phyloP scores from a whole-genome alignment of 768 basidiomycete genomes.

The Mycena rosella region DNA sequence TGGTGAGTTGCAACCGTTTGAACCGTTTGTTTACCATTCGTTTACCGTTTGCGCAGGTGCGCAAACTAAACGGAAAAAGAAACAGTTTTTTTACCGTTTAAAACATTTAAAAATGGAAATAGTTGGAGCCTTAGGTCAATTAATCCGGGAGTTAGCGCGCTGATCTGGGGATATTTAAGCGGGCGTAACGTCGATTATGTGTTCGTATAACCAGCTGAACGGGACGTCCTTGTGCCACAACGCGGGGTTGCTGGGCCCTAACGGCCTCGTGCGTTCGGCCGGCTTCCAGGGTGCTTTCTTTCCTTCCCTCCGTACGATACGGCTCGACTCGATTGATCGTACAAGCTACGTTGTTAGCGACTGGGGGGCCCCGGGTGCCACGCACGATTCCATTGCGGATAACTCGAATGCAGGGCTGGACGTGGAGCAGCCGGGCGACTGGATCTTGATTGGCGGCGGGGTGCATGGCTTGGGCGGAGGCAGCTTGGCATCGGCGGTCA shows the following conservation, averaged over 20 bases:
- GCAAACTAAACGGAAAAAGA: no score
- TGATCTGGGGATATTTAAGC: conserved; percentile 33
- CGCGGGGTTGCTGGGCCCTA: conserved; percentile 44
- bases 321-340: not conserved
- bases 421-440: conserved; percentile 42
- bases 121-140: no score
- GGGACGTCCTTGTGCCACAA: conserved; percentile 61
- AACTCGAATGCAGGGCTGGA: conserved; percentile 40
- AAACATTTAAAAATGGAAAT: no score
- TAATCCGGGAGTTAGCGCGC: no score
- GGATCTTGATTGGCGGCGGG: conserved; percentile 62
- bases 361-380: conserved; percentile 39
- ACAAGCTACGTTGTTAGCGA: conserved; percentile 29
- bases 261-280: conserved; percentile 15
- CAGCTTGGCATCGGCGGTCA: conserved; percentile 38
- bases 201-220: conserved; percentile 49
- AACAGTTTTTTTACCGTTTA: no score
- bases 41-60: no score
- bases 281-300: conserved; percentile 31
- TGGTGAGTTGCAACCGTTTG: no score
- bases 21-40: no score
- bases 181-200: conserved; percentile 51
- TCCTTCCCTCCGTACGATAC: not conserved
- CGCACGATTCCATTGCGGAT: conserved; percentile 31
- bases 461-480: conserved; percentile 41